Conservation (phyloP, 2,329 filamentous ascomycete species). For the Pseudogymnoascus sp. region DNA sequence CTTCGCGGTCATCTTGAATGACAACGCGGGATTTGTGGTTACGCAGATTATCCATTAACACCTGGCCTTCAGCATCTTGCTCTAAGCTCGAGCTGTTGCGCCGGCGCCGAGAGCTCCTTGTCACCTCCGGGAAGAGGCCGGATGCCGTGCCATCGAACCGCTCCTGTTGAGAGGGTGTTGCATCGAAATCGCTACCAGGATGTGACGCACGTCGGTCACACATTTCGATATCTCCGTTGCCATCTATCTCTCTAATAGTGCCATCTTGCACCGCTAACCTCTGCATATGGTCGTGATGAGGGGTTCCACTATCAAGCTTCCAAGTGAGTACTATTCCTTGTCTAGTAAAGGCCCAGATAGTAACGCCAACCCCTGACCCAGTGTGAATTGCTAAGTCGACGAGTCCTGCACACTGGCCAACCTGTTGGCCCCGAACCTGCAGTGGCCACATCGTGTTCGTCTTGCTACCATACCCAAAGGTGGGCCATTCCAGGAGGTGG, state of each 20-base stretch:
- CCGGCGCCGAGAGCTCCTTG: neutral
- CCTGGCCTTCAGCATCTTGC: constrained; percentile 10
- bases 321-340: constrained; percentile 37
- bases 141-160: neutral
- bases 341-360: constrained; percentile 43
- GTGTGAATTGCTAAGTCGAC: constrained; percentile 43
- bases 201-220: constrained; percentile 10
- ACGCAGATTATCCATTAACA: constrained; percentile 19
- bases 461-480: neutral
- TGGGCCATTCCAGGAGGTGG: constrained; percentile 15
- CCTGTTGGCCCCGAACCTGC: constrained; percentile 38
- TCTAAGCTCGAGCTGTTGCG: neutral
- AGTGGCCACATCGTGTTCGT: constrained; percentile 36
- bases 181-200: neutral
- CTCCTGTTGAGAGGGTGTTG: neutral
- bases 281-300: neutral
- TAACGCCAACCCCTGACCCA: constrained; percentile 35
- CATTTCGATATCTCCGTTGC: constrained; percentile 18
- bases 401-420: constrained; percentile 36
- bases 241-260: constrained; percentile 19
- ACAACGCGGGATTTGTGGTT: neutral
- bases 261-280: constrained; percentile 23
- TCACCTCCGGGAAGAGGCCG: neutral
- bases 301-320: constrained; percentile 11
- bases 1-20: constrained; percentile 3